Base-by-base conservation (phyloP, 495 filamentous ascomycete species). In the Aspergillus leporis region DNA sequence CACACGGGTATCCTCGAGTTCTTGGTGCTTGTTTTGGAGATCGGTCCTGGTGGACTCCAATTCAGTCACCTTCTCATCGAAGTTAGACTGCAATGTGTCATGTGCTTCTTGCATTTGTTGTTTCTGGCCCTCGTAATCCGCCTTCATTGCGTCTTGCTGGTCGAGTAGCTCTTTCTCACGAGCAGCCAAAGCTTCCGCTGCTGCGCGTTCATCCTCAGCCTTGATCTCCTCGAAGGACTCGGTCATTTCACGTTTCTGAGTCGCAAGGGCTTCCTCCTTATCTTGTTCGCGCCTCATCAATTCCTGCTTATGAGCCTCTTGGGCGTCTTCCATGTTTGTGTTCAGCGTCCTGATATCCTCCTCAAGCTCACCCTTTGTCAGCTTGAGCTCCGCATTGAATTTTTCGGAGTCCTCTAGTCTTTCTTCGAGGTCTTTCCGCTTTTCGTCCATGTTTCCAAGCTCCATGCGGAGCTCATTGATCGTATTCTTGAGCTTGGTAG, bases 361-460 rank as follows among this genome's bases (percentile, higher is more conserved):
- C 56, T 83, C 78, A 56, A 85, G 71, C 38, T 76, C 67, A 32
- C 66, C 57, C 22, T 78, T 78, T 40, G 55, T 51, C 21, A 70
- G 59, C 3, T 69, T 66, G 19, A 80, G 69, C 62, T 82, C 73
- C 50, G 76, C 70, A 47, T 76, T 76, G 28, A 67, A 66, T 53
- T 72, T 76, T 50, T 78, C 75, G 5, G 75, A 75, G 16, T 62
- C 64, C 7, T 65, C 66, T 19, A 81, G 52, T 30, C 60, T 74
- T 28, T 81, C 72, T 59, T 80, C 71, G 8, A 85, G 68, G 38
- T 83, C 79, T 28, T 76, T 79, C 23, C 85, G 73, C 64, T 81
- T 78, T 38, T 81, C 81, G 47, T 84, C 81, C 19, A 87, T 65
- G 56, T 84, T 81, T 23, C 76, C 76, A 5, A 89, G 73, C 65